These are phyloP conservation scores for Aspergillus sclerotiicarbonarius DNA, from an alignment of 495 filamentous ascomycete genomes.

Conservation along the genomic window DNA sequence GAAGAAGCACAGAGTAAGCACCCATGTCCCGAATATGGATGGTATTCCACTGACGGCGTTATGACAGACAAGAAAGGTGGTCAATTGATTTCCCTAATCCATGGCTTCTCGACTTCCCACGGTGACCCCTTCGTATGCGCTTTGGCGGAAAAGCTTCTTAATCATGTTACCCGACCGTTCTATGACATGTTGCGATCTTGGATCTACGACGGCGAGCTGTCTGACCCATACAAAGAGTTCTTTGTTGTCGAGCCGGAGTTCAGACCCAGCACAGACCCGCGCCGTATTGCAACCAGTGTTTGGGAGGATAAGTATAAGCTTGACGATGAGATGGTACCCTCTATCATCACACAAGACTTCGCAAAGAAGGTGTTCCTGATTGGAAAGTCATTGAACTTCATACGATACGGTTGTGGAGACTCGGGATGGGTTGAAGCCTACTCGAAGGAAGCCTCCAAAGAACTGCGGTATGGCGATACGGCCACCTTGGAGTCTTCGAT, in stretches of 20 bases:
- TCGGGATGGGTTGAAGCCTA: constrained; percentile 94
- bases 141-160: constrained; percentile 89
- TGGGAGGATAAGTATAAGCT: constrained; percentile 98
- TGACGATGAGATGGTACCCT: constrained; percentile 80
- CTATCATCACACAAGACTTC: constrained; percentile 88
- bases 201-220: constrained; percentile 98
- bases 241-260: constrained; percentile 79
- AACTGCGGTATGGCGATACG: constrained; percentile 91
- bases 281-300: constrained; percentile 77
- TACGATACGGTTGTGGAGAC: constrained; percentile 90
- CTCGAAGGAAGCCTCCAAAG: constrained; percentile 90
- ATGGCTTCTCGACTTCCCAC: constrained; percentile 88
- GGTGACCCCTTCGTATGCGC: constrained; percentile 92
- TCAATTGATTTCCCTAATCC: constrained; percentile 90
- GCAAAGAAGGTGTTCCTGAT: constrained; percentile 95
- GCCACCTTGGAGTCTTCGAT: constrained; percentile 88
- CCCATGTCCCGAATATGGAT: background rate
- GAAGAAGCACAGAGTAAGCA: constrained; percentile 76
- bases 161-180: constrained; percentile 91
- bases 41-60: constrained; percentile 18
- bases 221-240: constrained; percentile 93
- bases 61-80: constrained; percentile 74
- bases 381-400: constrained; percentile 97
- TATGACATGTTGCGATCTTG: constrained; percentile 95
- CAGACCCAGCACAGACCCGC: constrained; percentile 46